A percentile compares a stretch with the other conserved stretches of the same genome.
Evolutionary conservation across 768 basidiomycete genomes (phyloP).

Genomic region (Tremella fuciformis): DNA sequence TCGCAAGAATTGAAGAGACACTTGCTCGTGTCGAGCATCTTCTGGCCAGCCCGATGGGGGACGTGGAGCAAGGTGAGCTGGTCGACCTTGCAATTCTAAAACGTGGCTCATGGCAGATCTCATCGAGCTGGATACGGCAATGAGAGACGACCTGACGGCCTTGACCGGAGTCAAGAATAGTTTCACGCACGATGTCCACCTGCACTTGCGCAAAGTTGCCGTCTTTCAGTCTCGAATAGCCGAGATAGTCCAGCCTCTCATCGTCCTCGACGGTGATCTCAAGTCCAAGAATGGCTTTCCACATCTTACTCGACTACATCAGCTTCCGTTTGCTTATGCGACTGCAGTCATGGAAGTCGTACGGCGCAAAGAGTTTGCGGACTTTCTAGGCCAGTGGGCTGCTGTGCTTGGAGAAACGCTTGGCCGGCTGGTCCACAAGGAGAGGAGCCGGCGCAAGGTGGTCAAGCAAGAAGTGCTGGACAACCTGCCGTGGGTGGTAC

Average conservation of each 20-base stretch:
- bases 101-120: slow-evolving; percentile 23
- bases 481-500: slow-evolving; percentile 79
- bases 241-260: slow-evolving; percentile 65
- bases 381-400: slow-evolving; percentile 78
- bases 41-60: slow-evolving; percentile 18
- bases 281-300: slow-evolving; percentile 67
- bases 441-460: slow-evolving; percentile 77
- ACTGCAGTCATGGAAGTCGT: slow-evolving; percentile 88
- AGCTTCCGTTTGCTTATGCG: slow-evolving; percentile 86
- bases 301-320: slow-evolving; percentile 85
- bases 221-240: slow-evolving; percentile 76
- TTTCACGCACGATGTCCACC: slow-evolving; percentile 55
- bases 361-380: slow-evolving; percentile 82
- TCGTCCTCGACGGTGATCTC: slow-evolving; percentile 67
- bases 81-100: not conserved
- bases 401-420: slow-evolving; percentile 79
- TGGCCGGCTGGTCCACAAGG: slow-evolving; percentile 74
- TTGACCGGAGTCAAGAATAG: slow-evolving; percentile 52
- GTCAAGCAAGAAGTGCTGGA: slow-evolving; percentile 80
- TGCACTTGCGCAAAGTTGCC: slow-evolving; percentile 71
- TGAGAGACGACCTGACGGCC: slow-evolving; percentile 41
- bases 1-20: slow-evolving; percentile 30
- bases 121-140: slow-evolving; percentile 35
- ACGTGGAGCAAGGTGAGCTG: slow-evolving; percentile 24
- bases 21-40: slow-evolving; percentile 23